Base-by-base conservation (phyloP, 805 yeast genomes). In the Kluyveromyces wickerhamii region DNA sequence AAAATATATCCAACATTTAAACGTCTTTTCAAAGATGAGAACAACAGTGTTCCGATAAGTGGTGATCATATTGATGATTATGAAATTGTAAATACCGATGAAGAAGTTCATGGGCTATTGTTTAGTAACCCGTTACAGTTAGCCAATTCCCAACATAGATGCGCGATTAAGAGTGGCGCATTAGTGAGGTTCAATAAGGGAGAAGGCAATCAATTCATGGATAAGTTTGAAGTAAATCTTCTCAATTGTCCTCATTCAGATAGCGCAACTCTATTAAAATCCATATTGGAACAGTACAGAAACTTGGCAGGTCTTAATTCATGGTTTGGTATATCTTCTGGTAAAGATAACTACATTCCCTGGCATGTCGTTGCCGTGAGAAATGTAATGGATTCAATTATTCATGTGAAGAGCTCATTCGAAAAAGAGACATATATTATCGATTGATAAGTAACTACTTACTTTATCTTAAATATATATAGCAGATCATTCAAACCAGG, bases 361-460 rank as follows among this genome's bases (percentile, higher is more conserved):
- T 79, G 87, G 79, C 89, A 83, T 52, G 67, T 82, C 16, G 57
- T 71, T 10, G 77, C 86, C 0, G 92, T 83, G 8, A 66, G 72
- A 20, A 79, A 76, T 45, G 63, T 74, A 43, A 55, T 82, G 48
- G 73, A 68, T 32, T 69, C 68, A 32, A 54, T 82, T 37, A 72
- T 74, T 1, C 86, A 81, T 52, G 54, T 80, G 3, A 60, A 63
- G 24, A 38, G 23, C 37, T 37, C 5, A 39, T 30, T 30, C 17
- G 33, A 30, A 21, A 30, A 30, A 15, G 33, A 30, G 4, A 19
- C 33, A n/a, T 15, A 30, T 12, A 21, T 30, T 11, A 30, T 30
- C 9, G 33, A 30, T 21, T 21, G 13, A 26, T 26, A 26, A 5
- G 18, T 9, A 11, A 20, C 5, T 5, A 6, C n/a, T 12, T 12